Evolutionary conservation across 306 rosid species (phyloP), one percentile per base, ranked within the genome.

Genomic region (Trifolium dubium): DNA sequence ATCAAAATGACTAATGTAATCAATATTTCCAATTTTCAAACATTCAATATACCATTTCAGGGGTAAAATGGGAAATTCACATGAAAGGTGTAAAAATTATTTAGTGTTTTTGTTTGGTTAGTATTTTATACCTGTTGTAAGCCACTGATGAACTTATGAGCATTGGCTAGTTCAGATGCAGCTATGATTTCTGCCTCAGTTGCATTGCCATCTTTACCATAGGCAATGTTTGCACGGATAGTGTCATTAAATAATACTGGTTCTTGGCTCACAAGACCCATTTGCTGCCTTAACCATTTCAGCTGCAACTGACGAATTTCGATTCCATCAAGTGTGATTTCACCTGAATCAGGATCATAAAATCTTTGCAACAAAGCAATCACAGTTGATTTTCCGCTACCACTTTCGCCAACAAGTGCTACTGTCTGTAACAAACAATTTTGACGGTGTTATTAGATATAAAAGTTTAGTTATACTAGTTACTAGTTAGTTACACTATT

Each of bases 391-490:
- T 92, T 92, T 5, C 95, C 98, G 50, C 98, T 92, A 58, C 98
- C 98, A 80, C 96, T 92, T 85, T 92, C 98, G 73, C 98, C 98
- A 31, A 92, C 96, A 44, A 92, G 85, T 37, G 96, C 98, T 28
- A 88, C 87, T 0, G 91, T 88, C 98, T 92, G 87, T n/a, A 37
- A 47, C 51, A 65, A 58, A 64, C 51, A 61, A 14, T 31, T 81
- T 17, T 28, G 0, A 50, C 43, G 40, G 1, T 37, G 40, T 37
- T 7, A 37, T 8, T 8, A 37, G 40, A 37, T 37, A 37, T 37
- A 37, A 37, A 37, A 37, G 40, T 37, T 37, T 37, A 7, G 10
- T 6, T 37, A 37, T 35, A 35, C 7, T 35, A 35, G 40, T 35
- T 35, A 35, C 7, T 35, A 35, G 40, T 35, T 35, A 35, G 40